Evolutionary conservation across 2,329 filamentous ascomycete species (phyloP).

Genomic region (Aspergillus puulaauensis): DNA sequence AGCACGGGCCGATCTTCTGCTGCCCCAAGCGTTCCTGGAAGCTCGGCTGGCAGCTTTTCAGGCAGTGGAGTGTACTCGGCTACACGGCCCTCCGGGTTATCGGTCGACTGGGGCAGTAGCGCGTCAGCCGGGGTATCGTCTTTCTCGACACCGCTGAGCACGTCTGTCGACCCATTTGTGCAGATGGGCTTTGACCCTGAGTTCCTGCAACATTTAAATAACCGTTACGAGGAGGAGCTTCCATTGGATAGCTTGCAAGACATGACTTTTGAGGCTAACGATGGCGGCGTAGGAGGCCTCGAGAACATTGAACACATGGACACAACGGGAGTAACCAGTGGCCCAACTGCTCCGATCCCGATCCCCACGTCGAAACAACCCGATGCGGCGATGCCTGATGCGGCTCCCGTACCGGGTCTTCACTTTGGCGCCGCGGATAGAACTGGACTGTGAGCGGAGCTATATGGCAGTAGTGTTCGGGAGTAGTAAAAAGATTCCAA

Average conservation of each 20-base stretch:
- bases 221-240: conserved; percentile 32
- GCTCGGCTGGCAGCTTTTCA: conserved; percentile 35
- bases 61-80: conserved; percentile 33
- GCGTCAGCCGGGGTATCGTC: conserved; percentile 31
- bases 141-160: conserved; percentile 31
- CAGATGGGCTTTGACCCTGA: conserved; percentile 41
- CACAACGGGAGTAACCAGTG: conserved; percentile 4
- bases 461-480: neutral
- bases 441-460: neutral
- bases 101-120: conserved; percentile 35
- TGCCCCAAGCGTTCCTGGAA: conserved; percentile 36
- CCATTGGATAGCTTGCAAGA: conserved; percentile 30
- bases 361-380: conserved; percentile 21
- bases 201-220: conserved; percentile 37
- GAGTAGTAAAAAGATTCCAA: neutral
- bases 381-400: conserved; percentile 14
- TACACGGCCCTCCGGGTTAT: conserved; percentile 25
- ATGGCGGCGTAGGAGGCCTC: conserved; percentile 11
- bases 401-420: conserved; percentile 2
- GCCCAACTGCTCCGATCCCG: conserved; percentile 16
- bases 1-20: conserved; percentile 35
- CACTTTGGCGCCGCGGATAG: conserved; percentile 3
- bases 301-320: neutral
- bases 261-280: conserved; percentile 22
- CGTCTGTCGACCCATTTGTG: conserved; percentile 32